Evolutionary conservation across 2,329 filamentous ascomycete species (phyloP).

Genomic region (Trichophyton rubrum): DNA sequence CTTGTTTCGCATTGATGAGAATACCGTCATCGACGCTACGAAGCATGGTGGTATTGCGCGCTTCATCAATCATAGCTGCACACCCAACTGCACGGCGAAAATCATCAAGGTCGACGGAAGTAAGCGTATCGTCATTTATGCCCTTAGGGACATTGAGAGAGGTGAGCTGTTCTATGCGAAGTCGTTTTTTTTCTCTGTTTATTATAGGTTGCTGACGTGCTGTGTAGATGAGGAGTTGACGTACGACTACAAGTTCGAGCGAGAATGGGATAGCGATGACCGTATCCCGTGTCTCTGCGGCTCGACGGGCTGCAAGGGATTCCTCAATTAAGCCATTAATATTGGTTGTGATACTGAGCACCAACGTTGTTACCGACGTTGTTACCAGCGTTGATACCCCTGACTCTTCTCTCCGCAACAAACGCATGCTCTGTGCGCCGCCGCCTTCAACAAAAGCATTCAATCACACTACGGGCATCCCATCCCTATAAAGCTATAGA

Average conservation of each 20-base stretch:
- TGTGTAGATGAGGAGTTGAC: conserved; percentile 86
- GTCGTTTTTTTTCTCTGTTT: not conserved
- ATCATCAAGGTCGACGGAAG: conserved; percentile 98
- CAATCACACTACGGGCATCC: not conserved
- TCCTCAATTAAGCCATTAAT: conserved; percentile 59
- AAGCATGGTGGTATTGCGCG: conserved; percentile 96
- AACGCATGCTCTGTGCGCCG: too few species aligned
- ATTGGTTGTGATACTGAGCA: too few species aligned
- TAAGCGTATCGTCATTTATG: conserved; percentile 98
- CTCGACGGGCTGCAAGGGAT: conserved; percentile 92
- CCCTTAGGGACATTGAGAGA: conserved; percentile 82
- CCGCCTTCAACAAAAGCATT: not conserved
- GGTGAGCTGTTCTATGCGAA: conserved; percentile 50
- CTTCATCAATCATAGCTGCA: conserved; percentile 97
- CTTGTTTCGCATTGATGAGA: conserved; percentile 94
- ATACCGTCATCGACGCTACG: conserved; percentile 92
- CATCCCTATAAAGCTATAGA: not conserved
- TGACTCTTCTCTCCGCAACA: not conserved
- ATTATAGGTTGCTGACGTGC: conserved; percentile 18
- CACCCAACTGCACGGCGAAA: conserved; percentile 96
- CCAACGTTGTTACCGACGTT: too few species aligned
- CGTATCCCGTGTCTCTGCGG: conserved; percentile 96
- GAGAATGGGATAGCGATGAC: conserved; percentile 86
- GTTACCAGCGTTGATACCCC: not conserved
- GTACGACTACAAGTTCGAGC: conserved; percentile 99